These are phyloP conservation scores for Mycena amicta DNA, from an alignment of 768 basidiomycete species.

Conservation along the genomic window DNA sequence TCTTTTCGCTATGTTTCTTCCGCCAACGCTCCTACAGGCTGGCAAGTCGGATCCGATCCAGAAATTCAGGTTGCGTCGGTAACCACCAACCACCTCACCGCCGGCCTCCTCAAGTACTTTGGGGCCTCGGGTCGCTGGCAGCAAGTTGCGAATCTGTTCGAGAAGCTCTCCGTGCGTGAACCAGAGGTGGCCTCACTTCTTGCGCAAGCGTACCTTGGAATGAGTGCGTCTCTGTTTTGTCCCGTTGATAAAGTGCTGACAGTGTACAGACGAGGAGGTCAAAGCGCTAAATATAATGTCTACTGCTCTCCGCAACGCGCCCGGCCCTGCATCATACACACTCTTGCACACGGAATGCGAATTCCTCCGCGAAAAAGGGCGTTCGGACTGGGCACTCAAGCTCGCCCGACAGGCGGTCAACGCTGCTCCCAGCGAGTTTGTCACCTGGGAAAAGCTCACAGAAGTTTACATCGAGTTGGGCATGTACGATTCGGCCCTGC, in stretches of 20 bases:
- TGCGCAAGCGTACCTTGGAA: constrained; percentile 90
- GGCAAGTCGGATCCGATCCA: constrained; percentile 98
- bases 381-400: constrained; percentile 86
- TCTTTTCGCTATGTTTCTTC: not conserved
- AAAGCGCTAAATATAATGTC: constrained; percentile 96
- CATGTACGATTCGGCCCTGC: constrained; percentile 84
- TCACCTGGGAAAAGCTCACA: constrained; percentile 98
- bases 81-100: constrained; percentile 94
- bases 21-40: constrained; percentile 59
- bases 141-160: constrained; percentile 90
- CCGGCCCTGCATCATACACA: constrained; percentile 79
- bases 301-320: constrained; percentile 77
- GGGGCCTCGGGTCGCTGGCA: constrained; percentile 88
- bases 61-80: constrained; percentile 98
- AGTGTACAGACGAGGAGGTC: constrained; percentile 88
- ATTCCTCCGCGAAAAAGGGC: constrained; percentile 85
- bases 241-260: not conserved
- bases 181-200: constrained; percentile 89
- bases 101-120: constrained; percentile 96
- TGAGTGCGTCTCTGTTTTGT: constrained; percentile 66
- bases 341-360: constrained; percentile 94
- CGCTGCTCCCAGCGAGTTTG: constrained; percentile 97
- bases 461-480: constrained; percentile 91
- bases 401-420: constrained; percentile 95
- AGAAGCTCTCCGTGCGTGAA: constrained; percentile 82